Evolutionary conservation across 495 filamentous ascomycete species (phyloP).

Genomic region (Hypoxylon rickii): DNA sequence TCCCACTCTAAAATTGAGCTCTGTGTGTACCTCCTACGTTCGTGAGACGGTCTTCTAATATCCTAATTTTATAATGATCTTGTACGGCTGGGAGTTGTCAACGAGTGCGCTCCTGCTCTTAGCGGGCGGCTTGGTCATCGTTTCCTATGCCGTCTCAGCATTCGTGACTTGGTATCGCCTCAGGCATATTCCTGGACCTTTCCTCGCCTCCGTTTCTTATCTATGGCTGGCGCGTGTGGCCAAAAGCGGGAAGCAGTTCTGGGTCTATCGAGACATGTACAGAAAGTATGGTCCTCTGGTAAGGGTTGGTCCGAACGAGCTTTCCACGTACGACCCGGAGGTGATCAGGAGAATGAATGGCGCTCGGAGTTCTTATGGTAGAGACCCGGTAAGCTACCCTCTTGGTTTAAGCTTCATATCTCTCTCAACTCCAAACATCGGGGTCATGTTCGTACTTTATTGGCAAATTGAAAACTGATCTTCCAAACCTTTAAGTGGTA

Average conservation of each 20-base stretch:
- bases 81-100: slow-evolving; percentile 10
- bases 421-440: not conserved
- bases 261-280: slow-evolving; percentile 6
- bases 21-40: not conserved
- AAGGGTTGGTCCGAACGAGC: slow-evolving; percentile 48
- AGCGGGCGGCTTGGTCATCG: not conserved
- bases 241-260: slow-evolving; percentile 28
- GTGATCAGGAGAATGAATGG: slow-evolving; percentile 30
- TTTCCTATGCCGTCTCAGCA: slow-evolving; percentile 5
- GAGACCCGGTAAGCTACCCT: slow-evolving; percentile 34
- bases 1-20: not conserved
- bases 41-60: not conserved
- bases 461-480: slow-evolving; percentile 9
- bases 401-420: no score
- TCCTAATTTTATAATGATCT: slow-evolving; percentile 1
- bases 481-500: slow-evolving; percentile 43
- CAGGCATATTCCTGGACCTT: slow-evolving; percentile 39
- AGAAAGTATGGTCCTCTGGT: slow-evolving; percentile 44
- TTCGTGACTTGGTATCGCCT: slow-evolving; percentile 24
- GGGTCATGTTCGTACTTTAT: not conserved
- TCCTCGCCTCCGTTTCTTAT: slow-evolving; percentile 35
- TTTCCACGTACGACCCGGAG: slow-evolving; percentile 51
- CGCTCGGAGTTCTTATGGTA: slow-evolving; percentile 27
- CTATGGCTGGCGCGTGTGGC: slow-evolving; percentile 27
- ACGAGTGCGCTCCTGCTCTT: slow-evolving; percentile 2